These are phyloP conservation scores for Sicyos edulis DNA, from an alignment of 306 rosid species.

Conservation along the genomic window DNA sequence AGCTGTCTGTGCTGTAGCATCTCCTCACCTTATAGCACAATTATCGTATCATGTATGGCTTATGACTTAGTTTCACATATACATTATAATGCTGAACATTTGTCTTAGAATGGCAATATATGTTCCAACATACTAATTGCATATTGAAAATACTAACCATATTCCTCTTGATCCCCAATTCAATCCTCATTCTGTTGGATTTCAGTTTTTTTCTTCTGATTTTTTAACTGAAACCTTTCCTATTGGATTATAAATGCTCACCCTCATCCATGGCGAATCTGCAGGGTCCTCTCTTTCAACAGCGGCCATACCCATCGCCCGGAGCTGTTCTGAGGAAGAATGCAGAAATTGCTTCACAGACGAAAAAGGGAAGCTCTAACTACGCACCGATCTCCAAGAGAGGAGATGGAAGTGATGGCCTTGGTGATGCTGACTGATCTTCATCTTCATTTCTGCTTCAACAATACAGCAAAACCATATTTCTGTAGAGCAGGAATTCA, in stretches of 20 bases:
- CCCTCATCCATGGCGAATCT: conserved; percentile 21
- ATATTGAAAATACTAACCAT: background rate
- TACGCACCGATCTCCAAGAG: conserved; percentile 72
- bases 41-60: too few species aligned
- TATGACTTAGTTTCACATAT: too few species aligned
- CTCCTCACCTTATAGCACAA: too few species aligned
- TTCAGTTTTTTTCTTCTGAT: background rate
- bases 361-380: conserved; percentile 57
- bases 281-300: conserved; percentile 98
- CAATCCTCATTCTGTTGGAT: conserved; percentile 1
- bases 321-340: conserved; percentile 92
- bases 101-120: background rate
- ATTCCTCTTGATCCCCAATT: background rate
- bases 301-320: conserved; percentile 98
- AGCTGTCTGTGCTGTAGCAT: too few species aligned
- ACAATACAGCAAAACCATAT: background rate
- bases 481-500: too few species aligned
- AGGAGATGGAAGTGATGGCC: conserved; percentile 98
- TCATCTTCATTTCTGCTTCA: background rate
- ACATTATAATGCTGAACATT: background rate
- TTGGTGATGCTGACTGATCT: conserved; percentile 87
- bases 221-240: background rate
- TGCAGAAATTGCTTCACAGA: conserved; percentile 81
- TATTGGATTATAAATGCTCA: background rate
- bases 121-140: background rate